Conservation (phyloP, 2,329 filamentous ascomycete genomes). For the Botryotinia narcissicola region DNA sequence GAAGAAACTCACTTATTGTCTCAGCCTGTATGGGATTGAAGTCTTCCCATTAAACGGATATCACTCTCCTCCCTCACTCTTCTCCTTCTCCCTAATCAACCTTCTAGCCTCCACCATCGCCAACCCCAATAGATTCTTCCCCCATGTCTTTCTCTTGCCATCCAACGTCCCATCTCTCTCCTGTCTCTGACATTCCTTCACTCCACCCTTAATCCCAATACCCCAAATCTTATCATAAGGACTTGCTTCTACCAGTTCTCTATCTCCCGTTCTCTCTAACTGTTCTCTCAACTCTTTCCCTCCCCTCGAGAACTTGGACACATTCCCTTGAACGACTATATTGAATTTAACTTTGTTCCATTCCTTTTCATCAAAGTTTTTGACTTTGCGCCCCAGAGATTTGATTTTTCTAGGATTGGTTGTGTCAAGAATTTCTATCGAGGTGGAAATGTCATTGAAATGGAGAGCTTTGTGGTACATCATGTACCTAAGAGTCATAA, state of each 20-base stretch:
- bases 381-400: background rate
- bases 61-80: background rate
- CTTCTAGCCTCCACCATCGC: constrained; percentile 5
- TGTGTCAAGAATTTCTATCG: background rate
- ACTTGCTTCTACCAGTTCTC: constrained; percentile 13
- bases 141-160: background rate
- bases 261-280: background rate
- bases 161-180: background rate
- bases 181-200: background rate
- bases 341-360: constrained; percentile 1
- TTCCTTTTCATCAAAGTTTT: background rate
- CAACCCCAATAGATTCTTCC: background rate
- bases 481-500: background rate
- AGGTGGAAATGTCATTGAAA: background rate
- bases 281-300: background rate
- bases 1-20: background rate
- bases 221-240: constrained; percentile 10
- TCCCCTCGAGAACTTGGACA: constrained; percentile 5
- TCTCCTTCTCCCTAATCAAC: background rate
- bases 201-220: background rate
- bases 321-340: background rate
- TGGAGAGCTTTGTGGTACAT: constrained; percentile 9
- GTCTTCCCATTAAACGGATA: background rate
- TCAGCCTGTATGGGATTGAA: background rate
- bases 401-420: background rate